Base-by-base conservation (phyloP, 179 eudicot species). In the Beta macrorhiza region DNA sequence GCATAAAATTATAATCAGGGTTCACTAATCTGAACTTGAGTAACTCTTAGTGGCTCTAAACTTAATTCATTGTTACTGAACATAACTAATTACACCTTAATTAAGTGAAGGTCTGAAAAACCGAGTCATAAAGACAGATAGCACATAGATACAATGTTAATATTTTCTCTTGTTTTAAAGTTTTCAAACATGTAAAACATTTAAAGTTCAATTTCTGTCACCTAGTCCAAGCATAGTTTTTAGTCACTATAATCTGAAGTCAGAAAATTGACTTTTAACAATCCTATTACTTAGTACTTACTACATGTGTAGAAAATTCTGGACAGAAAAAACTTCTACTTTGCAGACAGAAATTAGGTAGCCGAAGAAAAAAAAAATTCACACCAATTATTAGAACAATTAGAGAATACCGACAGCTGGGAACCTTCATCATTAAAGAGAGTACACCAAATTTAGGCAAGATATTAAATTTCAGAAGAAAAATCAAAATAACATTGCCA, bases 201-300 rank as follows among this genome's bases (percentile, higher is more conserved):
- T 37, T 49, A 1, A 49, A 49, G 73, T 42, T 32, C 51, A 42
- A 42, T 52, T 42, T 42, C 3, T 56, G 16, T 69, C 20, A 49
- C 2, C 16, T 32, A 70, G 81, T 78, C 80, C 62, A 78, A 67
- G 47, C 15, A 67, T 7, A 9, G 44, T n/a, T 0, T n/a, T 6
- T 63, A 63, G 42, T 32, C 45, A 15, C 59, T 20, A 1, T 37
- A 78, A 78, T 51, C 19, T 5, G 52, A 67, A 80, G 82, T 80
- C 82, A 80, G 44, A 80, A 75, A 72, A 49, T 49, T 80, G 76
- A 62, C 69, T 25, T 62, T 19, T 62, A 79, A 14, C 42, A 37
- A 37, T 37, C 42, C 2, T 64, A 22, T 67, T 71, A 52, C 45
- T 7, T 42, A 44, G 5, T 17, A 12, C 49, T 67, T 29, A 16